Evolutionary conservation across 306 rosid species (phyloP).

Genomic region (Cucumis cinereus): DNA sequence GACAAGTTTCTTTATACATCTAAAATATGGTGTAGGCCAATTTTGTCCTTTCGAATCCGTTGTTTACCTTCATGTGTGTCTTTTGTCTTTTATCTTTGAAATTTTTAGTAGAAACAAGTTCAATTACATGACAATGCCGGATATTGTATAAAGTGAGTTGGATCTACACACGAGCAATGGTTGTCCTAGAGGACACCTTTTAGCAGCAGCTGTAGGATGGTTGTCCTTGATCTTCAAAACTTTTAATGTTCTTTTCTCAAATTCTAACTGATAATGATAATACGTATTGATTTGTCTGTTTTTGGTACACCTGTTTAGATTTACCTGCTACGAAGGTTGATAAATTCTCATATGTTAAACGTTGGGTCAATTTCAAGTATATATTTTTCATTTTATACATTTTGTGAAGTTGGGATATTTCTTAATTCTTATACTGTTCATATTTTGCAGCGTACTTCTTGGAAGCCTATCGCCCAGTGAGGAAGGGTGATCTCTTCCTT

Average conservation of each 20-base stretch:
- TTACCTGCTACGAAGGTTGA: not conserved
- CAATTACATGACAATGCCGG: not conserved
- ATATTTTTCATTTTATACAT: not conserved
- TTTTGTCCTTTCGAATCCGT: not conserved
- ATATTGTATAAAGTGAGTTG: not conserved
- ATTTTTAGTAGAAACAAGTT: not conserved
- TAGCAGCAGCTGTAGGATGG: not conserved
- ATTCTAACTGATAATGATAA: not conserved
- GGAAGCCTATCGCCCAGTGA: slow-evolving; percentile 60
- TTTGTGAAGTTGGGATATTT: not conserved
- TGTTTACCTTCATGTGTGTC: not conserved
- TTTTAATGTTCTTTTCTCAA: not conserved
- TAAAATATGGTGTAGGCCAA: not conserved
- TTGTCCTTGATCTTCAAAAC: not conserved
- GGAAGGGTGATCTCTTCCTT: slow-evolving; percentile 56
- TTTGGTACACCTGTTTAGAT: not conserved
- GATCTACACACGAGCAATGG: not conserved
- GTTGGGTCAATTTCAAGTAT: not conserved
- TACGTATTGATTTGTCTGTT: not conserved
- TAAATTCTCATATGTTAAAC: not conserved
- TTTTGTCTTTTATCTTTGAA: not conserved
- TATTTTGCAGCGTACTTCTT: slow-evolving; percentile 42
- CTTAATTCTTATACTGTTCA: not conserved
- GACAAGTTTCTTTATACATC: not conserved
- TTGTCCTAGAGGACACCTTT: not conserved